Evolutionary conservation across 495 filamentous ascomycete genomes (phyloP).

Genomic region (Aspergillus hancockii): DNA sequence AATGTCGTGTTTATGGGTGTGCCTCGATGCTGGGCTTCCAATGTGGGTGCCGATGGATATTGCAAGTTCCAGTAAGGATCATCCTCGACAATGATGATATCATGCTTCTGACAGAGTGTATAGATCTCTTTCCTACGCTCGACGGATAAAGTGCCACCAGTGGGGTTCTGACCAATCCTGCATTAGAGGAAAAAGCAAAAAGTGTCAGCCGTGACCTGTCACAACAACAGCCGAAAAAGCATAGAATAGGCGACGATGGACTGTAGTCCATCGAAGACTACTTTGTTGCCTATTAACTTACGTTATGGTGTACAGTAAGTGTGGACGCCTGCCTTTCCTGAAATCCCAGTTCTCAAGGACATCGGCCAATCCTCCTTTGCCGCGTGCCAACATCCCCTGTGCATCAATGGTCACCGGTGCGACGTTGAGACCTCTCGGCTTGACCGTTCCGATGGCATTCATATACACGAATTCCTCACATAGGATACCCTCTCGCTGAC

Average conservation of each 20-base stretch:
- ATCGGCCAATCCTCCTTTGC: slow-evolving; percentile 72
- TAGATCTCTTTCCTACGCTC: slow-evolving; percentile 77
- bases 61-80: slow-evolving; percentile 97
- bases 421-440: slow-evolving; percentile 69
- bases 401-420: slow-evolving; percentile 73
- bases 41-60: slow-evolving; percentile 64
- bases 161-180: slow-evolving; percentile 91
- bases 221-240: not conserved
- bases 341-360: slow-evolving; percentile 81
- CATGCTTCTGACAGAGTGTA: slow-evolving; percentile 75
- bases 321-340: slow-evolving; percentile 69
- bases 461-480: slow-evolving; percentile 79
- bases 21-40: slow-evolving; percentile 38
- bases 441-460: slow-evolving; percentile 65
- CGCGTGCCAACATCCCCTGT: slow-evolving; percentile 69
- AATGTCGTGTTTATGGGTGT: slow-evolving; percentile 16
- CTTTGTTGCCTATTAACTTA: slow-evolving; percentile 41
- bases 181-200: not conserved
- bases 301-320: slow-evolving; percentile 89
- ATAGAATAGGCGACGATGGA: not conserved
- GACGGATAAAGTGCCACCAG: slow-evolving; percentile 69
- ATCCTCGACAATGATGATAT: slow-evolving; percentile 92
- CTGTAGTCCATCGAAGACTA: not conserved
- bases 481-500: slow-evolving; percentile 68
- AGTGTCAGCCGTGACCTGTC: slow-evolving; percentile 11